Evolutionary conservation across 805 yeast genomes (phyloP), one percentile per base, ranked within the genome.

Genomic region (Candida mattraensis): DNA sequence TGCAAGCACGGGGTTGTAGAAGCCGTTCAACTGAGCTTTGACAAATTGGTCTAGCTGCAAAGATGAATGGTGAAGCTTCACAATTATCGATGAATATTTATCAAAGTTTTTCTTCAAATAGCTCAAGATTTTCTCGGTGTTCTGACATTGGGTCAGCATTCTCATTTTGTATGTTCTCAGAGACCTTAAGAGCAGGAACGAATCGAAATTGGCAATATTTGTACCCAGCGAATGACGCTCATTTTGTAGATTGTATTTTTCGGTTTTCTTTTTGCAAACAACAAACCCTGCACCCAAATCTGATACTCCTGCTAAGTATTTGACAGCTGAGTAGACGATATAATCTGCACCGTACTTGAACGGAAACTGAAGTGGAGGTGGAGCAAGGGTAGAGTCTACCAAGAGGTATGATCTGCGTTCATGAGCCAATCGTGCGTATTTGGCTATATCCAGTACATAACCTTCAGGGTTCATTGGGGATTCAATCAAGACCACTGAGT

Each of bases 401-500:
- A 72, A 40, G 14, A 75, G 48, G 20, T 57, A 52, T 2, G 76
- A 73, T 5, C 70, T 69, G 35, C 56, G 59, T 2, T 51, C 51
- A 44, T 72, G 77, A 0, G 77, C 74, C 26, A 58, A 41, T 5
- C 61, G 53, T 0, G 78, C 71, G 50, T 60, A 72, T 30, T 60
- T 52, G 7, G 61, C 48, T 23, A 75, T 67, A 46, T 72, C 72
- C 21, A 60, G 53, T 30, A 64, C 60, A 21, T 58, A 60, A 1
- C 78, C 77, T 38, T 64, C 64, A 5, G 80, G 80, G 53, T 75
- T 75, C 53, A 74, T 69, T 7, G 80, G 80, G 3, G 79, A 67
- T 53, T 75, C 80, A 22, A 75, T 53, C 27, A 72, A 65, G 28
- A 74, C 62, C 7, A 74, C 61, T 33, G 75, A 76, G 7, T 70